Evolutionary conservation across 2,329 filamentous ascomycete genomes (phyloP).

Genomic region (Tolypocladium ovalisporum): DNA sequence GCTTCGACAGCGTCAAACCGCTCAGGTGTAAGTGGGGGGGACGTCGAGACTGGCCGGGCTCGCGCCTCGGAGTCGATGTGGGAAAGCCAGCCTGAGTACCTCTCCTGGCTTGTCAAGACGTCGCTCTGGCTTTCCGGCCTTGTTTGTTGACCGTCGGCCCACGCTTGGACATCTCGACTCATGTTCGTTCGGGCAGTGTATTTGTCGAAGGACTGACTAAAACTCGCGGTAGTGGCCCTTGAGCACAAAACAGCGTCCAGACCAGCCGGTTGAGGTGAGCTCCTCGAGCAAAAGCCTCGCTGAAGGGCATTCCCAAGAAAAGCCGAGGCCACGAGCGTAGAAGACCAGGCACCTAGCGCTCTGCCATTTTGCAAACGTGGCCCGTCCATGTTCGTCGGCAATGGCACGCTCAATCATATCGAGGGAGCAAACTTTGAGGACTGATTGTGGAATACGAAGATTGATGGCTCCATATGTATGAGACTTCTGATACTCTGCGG

Average conservation of each 20-base stretch:
- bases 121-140: constrained; percentile 9
- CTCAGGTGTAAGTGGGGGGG: constrained; percentile 26
- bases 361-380: constrained; percentile 34
- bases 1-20: constrained; percentile 28
- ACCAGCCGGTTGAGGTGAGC: constrained; percentile 36
- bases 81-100: constrained; percentile 34
- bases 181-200: constrained; percentile 35
- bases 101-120: constrained; percentile 18
- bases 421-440: constrained; percentile 34
- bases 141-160: constrained; percentile 19
- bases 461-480: constrained; percentile 43
- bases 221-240: constrained; percentile 46
- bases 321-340: constrained; percentile 39
- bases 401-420: constrained; percentile 41
- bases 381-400: constrained; percentile 34
- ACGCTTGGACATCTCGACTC: constrained; percentile 27
- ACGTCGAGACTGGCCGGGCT: constrained; percentile 23
- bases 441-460: constrained; percentile 36
- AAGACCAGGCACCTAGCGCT: constrained; percentile 38
- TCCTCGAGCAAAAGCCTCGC: constrained; percentile 34
- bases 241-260: constrained; percentile 39
- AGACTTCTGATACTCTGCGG: constrained; percentile 34
- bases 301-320: constrained; percentile 37
- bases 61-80: constrained; percentile 32
- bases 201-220: constrained; percentile 39